Evolutionary conservation across 1,284 basidiomycete species (phyloP), one percentile per base, ranked within the genome.

Genomic region (Phenoliferia sp.): DNA sequence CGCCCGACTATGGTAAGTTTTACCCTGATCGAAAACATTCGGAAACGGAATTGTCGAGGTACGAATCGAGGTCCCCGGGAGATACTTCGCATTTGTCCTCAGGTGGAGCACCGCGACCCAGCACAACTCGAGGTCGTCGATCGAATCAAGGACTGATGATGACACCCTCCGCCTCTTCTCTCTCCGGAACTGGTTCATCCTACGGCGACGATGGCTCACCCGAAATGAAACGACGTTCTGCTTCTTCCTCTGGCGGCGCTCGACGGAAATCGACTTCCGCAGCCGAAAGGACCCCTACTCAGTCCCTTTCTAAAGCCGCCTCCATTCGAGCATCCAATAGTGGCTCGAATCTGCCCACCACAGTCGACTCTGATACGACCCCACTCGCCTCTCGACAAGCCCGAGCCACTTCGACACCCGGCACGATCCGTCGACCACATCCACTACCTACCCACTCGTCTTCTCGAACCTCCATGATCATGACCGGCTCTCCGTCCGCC

Each of bases 131-230:
- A 34, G 19, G 61, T 36, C 33, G 34, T 5, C 54, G 54, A 28
- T 31, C 54, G 5, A 56, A 28, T n/a, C 54, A 59, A 26, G 57
- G 56, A 3, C 57, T 60, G 12, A 5, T 58, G 34, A 63, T 63
- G 55, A 61, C 62, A 2, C 62, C 62, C 6, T 64, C 62, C 16
- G 33, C 61, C n/a, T 59, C 57, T 22, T 59, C 57, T 7, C 57
- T 59, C n/a, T 59, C 57, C 19, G 57, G 33, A 22, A 35, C 33
- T 3, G 57, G 57, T 0, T 59, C 57, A 3, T 59, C 57, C 1
- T 59, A 36, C 57, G 57, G 57, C 57, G 57, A 59, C 9, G 48
- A 5, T 26, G 9, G 22, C 22, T 35, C 57, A 16, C 19, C 34
- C 33, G 57, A 59, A 17, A 31, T 57, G 12, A 19, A 28, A 3